Evolutionary conservation across 179 eudicot species (phyloP), one percentile per base, ranked within the genome.

Genomic region (Nepenthes alata): DNA sequence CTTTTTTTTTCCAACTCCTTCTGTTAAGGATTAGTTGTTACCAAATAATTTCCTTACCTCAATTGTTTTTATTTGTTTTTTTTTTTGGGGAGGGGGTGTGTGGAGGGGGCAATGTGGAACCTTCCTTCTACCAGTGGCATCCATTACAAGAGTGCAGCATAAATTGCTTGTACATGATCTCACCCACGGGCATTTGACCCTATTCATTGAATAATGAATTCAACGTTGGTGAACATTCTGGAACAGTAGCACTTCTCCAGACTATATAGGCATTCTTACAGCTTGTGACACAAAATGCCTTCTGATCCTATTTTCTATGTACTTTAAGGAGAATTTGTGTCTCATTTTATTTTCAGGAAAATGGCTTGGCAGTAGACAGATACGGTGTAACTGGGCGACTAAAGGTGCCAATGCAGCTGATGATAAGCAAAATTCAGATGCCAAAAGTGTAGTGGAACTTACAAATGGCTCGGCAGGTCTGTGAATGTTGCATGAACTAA

Each of bases 321-420:
- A 13, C 7, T 49, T 47, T 49, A 2, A 49, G n/a, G n/a, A 3
- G 11, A 9, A 11, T 49, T 49, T 49, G 11, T 13, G 1, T 9
- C 9, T 49, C 6, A 49, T 11, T 4, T 52, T 2, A 5, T 10
- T 3, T 2, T 57, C 81, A 94, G 99, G 99, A 48, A 94, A 94
- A 67, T 94, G 99, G 99, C 97, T 94, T 67, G 97, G 97, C 14
- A 94, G 94, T 70, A 82, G 97, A 72, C 97, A 90, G 79, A 94
- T 94, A 69, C 94, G 99, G 37, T 90, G 95, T 72, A 94, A 94
- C 72, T 94, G 99, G 99, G 99, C 97, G 45, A 85, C 97, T 41
- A 94, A 94, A 78, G 99, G 99, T 67, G 99, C 97, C 74, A 81
- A 78, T 59, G n/a, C 74, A 37, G 78, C 64, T 75, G 97, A 94